Conservation (phyloP, 768 basidiomycete species). For the Rhizopogon vinicolor region DNA sequence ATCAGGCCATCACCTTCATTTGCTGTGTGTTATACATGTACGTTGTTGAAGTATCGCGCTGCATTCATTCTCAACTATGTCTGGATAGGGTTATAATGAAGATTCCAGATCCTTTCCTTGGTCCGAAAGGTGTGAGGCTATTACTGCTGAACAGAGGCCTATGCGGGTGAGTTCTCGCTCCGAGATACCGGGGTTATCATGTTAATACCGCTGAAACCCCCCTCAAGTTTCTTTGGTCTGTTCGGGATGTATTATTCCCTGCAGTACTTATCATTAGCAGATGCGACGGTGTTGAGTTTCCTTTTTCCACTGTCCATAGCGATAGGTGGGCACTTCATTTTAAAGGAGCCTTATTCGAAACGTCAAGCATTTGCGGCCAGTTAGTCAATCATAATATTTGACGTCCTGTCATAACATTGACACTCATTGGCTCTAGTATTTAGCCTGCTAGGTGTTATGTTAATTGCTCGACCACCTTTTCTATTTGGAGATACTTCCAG, state of each 20-base stretch:
- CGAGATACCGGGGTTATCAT: background rate
- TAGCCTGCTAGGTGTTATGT: conserved; percentile 70
- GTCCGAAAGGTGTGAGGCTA: conserved; percentile 62
- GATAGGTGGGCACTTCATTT: conserved; percentile 53
- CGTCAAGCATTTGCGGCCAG: conserved; percentile 54
- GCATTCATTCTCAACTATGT: background rate
- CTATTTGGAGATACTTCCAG: conserved; percentile 49
- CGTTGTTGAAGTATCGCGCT: conserved; percentile 5
- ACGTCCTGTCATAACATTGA: background rate
- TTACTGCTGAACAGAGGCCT: conserved; percentile 57
- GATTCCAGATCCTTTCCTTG: conserved; percentile 56
- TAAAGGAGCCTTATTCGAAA: conserved; percentile 54
- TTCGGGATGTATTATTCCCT: conserved; percentile 69
- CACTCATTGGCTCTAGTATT: conserved; percentile 32
- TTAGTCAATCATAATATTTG: conserved; percentile 15
- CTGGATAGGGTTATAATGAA: conserved; percentile 30
- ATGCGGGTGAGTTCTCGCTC: conserved; percentile 44
- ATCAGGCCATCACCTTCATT: conserved; percentile 47
- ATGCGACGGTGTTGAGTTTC: conserved; percentile 75
- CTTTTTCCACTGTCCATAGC: conserved; percentile 64
- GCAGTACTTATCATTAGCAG: conserved; percentile 72
- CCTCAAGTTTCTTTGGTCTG: conserved; percentile 62
- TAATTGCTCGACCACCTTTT: conserved; percentile 75
- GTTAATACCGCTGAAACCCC: background rate
- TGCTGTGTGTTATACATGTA: conserved; percentile 52